Evolutionary conservation across 1,284 basidiomycete genomes (phyloP), one percentile per base, ranked within the genome.

Genomic region (Fomitopsis schrenkii): DNA sequence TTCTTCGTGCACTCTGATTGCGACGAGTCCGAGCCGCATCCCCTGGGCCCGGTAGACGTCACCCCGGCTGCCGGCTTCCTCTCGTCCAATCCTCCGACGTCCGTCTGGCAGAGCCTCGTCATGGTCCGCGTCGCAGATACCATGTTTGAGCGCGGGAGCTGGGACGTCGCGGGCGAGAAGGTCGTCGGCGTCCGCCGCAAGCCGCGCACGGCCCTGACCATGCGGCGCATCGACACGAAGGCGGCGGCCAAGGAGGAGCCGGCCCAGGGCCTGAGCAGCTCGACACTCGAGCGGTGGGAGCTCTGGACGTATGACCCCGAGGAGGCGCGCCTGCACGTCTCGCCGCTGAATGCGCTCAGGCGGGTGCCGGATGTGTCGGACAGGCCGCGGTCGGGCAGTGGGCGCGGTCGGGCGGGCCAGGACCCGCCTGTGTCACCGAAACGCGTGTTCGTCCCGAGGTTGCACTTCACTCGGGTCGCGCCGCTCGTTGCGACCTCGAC

Each of bases 281-380:
- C 86, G 15, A 85, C 85, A 26, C 72, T 93, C 55, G 88, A 92
- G 63, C 78, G 91, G 60, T 93, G 91, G 91, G 90, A 93, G 67
- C 69, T 90, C 36, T 93, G 91, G 91, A 81, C 79, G 42, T 88
- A 89, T 68, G 87, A 93, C 67, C 83, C 84, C 4, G 73, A 78
- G 5, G 73, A 77, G 19, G 74, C 79, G 12, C 70, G 72, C 33
- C 62, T 87, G 56, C 81, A 81, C 59, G 79, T 78, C 17, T 85
- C 84, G 2, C 60, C 82, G 7, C 71, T 91, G 44, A 77, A 80
- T 2, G 72, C 79, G 40, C 72, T 91, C 22, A 68, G 72, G 41
- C 68, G 67, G 9, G 67, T 70, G 57, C 65, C 62, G 46, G 26
- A 63, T 66, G 41, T 61, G 59, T 38, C 40, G 59, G 22, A 61